A percentile compares a stretch with the other conserved stretches of the same genome.
These are phyloP conservation scores for Zea luxurians DNA, from an alignment of 176 grass and related monocot genomes.

Conservation along the genomic window DNA sequence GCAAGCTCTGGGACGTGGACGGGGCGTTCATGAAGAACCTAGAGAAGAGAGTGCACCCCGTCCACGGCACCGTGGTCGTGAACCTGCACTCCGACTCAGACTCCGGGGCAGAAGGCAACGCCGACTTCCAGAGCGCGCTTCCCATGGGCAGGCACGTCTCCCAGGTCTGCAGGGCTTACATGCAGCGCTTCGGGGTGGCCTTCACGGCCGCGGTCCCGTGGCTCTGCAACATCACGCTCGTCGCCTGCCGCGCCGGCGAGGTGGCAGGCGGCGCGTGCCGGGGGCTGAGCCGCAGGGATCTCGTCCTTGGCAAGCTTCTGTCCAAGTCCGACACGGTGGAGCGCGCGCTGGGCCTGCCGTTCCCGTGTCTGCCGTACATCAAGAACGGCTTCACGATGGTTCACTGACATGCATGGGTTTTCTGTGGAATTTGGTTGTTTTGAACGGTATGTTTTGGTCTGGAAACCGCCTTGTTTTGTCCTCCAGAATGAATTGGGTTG, in stretches of 20 bases:
- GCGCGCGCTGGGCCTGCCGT: constrained; percentile 47
- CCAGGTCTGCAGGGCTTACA: constrained; percentile 67
- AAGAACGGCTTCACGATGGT: constrained; percentile 65
- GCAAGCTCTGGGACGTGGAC: constrained; percentile 73
- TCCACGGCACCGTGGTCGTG: constrained; percentile 79
- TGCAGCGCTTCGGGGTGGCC: constrained; percentile 70
- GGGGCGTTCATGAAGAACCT: constrained; percentile 69
- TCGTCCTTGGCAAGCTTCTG: constrained; percentile 59
- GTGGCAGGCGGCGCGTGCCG: neutral
- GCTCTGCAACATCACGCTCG: constrained; percentile 87
- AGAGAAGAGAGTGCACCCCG: constrained; percentile 59
- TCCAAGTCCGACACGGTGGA: constrained; percentile 62
- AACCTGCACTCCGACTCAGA: constrained; percentile 79
- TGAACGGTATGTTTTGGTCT: neutral
- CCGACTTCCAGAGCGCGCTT: constrained; percentile 37
- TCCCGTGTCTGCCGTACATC: constrained; percentile 70
- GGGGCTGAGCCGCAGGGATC: constrained; percentile 32
- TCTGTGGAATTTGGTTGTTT: neutral
- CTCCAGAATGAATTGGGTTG: too few species aligned
- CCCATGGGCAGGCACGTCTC: constrained; percentile 59
- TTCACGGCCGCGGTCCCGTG: constrained; percentile 55
- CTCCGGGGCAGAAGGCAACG: constrained; percentile 7
- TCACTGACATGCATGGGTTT: constrained; percentile 30
- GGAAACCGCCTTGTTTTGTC: neutral
- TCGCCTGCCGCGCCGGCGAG: constrained; percentile 48